Percentiles rank a stretch among this genome's conserved stretches.
phyloP scores from a whole-genome alignment of 2,329 filamentous ascomycete genomes.

The Verticillium zaregamsianum region DNA sequence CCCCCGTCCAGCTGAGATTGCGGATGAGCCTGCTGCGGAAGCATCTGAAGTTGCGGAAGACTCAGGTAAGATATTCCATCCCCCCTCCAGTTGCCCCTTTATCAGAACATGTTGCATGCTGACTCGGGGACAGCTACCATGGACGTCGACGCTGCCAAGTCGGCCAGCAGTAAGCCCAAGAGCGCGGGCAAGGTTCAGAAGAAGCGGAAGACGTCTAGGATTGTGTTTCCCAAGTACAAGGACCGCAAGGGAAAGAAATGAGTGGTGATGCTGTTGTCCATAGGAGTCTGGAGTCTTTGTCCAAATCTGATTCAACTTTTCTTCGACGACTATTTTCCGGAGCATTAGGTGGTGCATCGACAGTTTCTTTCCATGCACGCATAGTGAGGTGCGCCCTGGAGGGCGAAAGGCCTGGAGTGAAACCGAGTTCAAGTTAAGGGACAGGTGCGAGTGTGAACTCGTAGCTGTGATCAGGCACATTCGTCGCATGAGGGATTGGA shows the following conservation, averaged over 20 bases:
- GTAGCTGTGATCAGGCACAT: neutral
- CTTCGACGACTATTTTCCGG: neutral
- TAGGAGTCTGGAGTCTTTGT: neutral
- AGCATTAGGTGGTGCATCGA: neutral
- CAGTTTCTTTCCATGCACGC: neutral
- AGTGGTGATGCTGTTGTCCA: neutral
- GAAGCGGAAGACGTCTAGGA: slow-evolving; percentile 49
- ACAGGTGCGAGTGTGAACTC: neutral
- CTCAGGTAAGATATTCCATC: neutral
- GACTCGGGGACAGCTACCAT: slow-evolving; percentile 36
- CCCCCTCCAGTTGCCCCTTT: slow-evolving; percentile 5
- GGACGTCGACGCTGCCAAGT: slow-evolving; percentile 50
- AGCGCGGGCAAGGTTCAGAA: slow-evolving; percentile 46
- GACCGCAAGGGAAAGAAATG: slow-evolving; percentile 40
- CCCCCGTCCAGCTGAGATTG: neutral
- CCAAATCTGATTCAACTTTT: neutral
- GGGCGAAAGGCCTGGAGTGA: too few species aligned
- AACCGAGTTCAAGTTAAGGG: too few species aligned
- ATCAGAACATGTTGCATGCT: slow-evolving; percentile 17
- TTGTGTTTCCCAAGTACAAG: slow-evolving; percentile 57
- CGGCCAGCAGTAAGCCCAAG: slow-evolving; percentile 13
- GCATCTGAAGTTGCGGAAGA: neutral
- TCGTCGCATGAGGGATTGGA: neutral
- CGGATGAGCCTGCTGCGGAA: neutral
- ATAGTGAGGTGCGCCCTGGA: too few species aligned